Conservation (phyloP, 148 eudicot genomes). For the Nyssa sinensis region DNA sequence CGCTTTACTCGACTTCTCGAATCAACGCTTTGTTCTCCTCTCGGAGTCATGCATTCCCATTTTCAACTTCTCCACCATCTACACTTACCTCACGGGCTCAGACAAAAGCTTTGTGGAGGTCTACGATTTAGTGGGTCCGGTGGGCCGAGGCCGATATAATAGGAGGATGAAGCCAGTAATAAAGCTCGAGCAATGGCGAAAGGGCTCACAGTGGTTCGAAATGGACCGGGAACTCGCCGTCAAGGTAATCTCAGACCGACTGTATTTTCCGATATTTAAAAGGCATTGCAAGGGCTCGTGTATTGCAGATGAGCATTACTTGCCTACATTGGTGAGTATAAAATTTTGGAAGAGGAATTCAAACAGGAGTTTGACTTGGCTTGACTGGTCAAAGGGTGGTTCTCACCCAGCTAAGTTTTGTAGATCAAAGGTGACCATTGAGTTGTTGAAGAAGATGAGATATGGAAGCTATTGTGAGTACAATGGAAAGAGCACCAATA, state of each 20-base stretch:
- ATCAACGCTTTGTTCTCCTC: slow-evolving; percentile 64
- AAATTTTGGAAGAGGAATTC: slow-evolving; percentile 37
- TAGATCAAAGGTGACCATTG: slow-evolving; percentile 39
- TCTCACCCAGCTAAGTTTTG: slow-evolving; percentile 56
- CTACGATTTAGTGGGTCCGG: slow-evolving; percentile 43
- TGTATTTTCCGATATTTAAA: slow-evolving; percentile 38
- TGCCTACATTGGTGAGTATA: slow-evolving; percentile 61
- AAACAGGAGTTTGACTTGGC: slow-evolving; percentile 72
- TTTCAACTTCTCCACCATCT: slow-evolving; percentile 68
- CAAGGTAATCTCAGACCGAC: slow-evolving; percentile 44
- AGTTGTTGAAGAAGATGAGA: slow-evolving; percentile 40
- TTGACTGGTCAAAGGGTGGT: slow-evolving; percentile 66
- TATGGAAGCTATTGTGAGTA: slow-evolving; percentile 43
- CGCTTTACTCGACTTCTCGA: slow-evolving; percentile 62
- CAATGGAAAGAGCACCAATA: slow-evolving; percentile 40
- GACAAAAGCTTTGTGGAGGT: slow-evolving; percentile 47
- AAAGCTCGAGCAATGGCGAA: slow-evolving; percentile 56
- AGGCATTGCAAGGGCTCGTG: slow-evolving; percentile 50
- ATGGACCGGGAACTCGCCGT: slow-evolving; percentile 58
- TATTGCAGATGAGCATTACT: slow-evolving; percentile 77
- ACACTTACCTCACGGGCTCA: slow-evolving; percentile 51
- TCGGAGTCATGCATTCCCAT: slow-evolving; percentile 86
- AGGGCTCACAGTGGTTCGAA: slow-evolving; percentile 82
- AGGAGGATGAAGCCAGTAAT: slow-evolving; percentile 48
- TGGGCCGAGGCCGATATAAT: slow-evolving; percentile 65